Conservation (phyloP, 2,329 filamentous ascomycete genomes). For the Ceratocystis destructans region DNA sequence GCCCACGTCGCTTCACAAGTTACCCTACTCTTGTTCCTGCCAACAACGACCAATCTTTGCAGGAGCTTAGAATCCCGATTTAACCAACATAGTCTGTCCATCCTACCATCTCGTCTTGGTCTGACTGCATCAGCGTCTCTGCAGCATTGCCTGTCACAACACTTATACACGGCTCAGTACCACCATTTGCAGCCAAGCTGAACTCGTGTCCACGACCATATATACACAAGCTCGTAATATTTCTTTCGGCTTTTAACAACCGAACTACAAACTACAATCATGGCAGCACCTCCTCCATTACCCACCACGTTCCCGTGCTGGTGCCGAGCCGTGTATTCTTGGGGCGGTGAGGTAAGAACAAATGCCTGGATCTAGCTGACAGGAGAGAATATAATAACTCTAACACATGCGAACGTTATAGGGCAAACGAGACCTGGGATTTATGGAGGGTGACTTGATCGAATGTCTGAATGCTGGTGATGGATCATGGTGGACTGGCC, state of each 20-base stretch:
- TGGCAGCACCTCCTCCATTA: conserved; percentile 45
- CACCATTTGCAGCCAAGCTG: background rate
- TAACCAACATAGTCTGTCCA: background rate
- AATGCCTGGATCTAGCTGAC: background rate
- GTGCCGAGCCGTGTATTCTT: conserved; percentile 83
- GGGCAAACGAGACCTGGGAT: conserved; percentile 88
- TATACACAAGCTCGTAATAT: background rate
- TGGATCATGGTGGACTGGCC: conserved; percentile 96
- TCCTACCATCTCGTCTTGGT: background rate
- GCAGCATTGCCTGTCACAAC: background rate
- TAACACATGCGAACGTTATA: conserved; percentile 24
- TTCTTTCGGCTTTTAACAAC: background rate
- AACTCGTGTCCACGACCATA: background rate
- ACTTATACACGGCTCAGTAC: background rate
- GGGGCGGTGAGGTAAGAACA: conserved; percentile 62
- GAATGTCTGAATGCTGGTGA: conserved; percentile 97
- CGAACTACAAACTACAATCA: conserved; percentile 24
- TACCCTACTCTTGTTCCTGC: too few relatives aligned
- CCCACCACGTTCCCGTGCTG: conserved; percentile 78
- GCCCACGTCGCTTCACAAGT: too few relatives aligned
- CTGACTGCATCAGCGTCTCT: conserved; percentile 1
- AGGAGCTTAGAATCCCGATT: too few relatives aligned
- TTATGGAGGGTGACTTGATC: conserved; percentile 94
- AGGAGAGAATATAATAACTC: background rate
- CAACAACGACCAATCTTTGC: too few relatives aligned